A percentile compares a stretch with the other conserved stretches of the same genome.
Evolutionary conservation across 148 eudicot species (phyloP).

Genomic region (Nepenthes mirabilis): DNA sequence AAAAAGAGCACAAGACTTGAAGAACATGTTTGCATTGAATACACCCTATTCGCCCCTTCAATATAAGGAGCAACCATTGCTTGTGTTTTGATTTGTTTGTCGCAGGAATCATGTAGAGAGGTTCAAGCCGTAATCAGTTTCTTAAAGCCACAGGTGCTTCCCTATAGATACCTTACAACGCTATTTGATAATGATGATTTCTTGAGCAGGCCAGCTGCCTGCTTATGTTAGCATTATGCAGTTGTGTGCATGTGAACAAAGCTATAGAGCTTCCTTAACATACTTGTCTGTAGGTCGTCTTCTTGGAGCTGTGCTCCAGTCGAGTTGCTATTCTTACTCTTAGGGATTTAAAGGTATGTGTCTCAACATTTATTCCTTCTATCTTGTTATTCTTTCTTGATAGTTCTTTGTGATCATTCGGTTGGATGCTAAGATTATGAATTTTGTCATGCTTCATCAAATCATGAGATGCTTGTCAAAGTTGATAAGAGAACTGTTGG

Average conservation of each 20-base stretch:
- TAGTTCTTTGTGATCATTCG: not conserved
- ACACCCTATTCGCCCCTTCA: not conserved
- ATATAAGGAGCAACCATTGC: not conserved
- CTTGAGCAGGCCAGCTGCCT: constrained; percentile 6
- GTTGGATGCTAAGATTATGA: no score
- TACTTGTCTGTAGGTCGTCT: constrained; percentile 50
- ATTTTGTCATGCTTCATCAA: no score
- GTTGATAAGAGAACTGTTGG: no score
- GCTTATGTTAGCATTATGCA: not conserved
- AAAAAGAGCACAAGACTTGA: not conserved
- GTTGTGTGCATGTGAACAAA: not conserved
- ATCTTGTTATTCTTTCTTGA: not conserved
- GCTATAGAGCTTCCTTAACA: no score
- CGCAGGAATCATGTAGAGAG: constrained; percentile 88
- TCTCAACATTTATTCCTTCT: constrained; percentile 2
- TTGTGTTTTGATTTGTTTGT: not conserved
- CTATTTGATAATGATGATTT: not conserved
- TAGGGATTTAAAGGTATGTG: constrained; percentile 53
- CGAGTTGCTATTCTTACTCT: constrained; percentile 73
- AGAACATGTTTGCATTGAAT: not conserved
- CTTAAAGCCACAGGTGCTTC: constrained; percentile 79
- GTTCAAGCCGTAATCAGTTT: constrained; percentile 71
- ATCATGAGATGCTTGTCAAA: no score
- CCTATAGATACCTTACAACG: constrained; percentile 4
- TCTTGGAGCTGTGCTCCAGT: constrained; percentile 82